Base-by-base conservation (phyloP, 2,329 filamentous ascomycete species). In the Ceratocystis papillata region DNA sequence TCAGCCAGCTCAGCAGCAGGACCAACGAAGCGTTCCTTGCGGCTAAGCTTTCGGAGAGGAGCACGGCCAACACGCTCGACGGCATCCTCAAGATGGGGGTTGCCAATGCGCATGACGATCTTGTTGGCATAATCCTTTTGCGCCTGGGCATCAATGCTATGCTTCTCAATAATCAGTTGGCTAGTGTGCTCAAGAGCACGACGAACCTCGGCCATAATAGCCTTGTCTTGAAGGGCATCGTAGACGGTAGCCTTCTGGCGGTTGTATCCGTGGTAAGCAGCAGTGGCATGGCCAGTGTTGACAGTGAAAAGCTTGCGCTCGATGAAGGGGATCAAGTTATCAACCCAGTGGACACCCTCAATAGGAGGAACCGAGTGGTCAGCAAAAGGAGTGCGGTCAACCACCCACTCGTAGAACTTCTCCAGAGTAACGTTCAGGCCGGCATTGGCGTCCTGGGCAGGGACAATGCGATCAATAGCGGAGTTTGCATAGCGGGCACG, bases 281-380 rank as follows among this genome's bases (percentile, higher is more conserved):
- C 92, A 6, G 93, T 96, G 68, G 94, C 94, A 75, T 99, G 94
- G 66, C 91, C 89, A 25, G 94, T 99, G 84, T 99, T 99, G 83
- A 99, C 93, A 25, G 94, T 99, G 82, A 92, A 99, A 70, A 99
- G 87, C 84, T 99, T 99, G 77, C 94, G 92, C 85, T 99, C 94
- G 73, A 99, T 97, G 80, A 93, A 99, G 67, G 94, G 94, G 74
- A 87, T 83, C 37, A 99, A 85, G 78, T 97, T 83, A 70, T 90
- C 86, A 68, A 97, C 94, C 85, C 90, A 96, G 79, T 96, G 89
- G 75, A 97, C 87, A 68, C 92, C 93, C 70, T 94, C 77, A 73
- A 99, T 93, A 20, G 83, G 77, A 5, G 91, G 92, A 71, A 84
- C 82, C 65, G 81, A 80, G 69, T 82, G 79, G 69, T 87, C 83